Evolutionary conservation across 345 rosid species (phyloP), one percentile per base, ranked within the genome.

Genomic region (Pistacia vera): DNA sequence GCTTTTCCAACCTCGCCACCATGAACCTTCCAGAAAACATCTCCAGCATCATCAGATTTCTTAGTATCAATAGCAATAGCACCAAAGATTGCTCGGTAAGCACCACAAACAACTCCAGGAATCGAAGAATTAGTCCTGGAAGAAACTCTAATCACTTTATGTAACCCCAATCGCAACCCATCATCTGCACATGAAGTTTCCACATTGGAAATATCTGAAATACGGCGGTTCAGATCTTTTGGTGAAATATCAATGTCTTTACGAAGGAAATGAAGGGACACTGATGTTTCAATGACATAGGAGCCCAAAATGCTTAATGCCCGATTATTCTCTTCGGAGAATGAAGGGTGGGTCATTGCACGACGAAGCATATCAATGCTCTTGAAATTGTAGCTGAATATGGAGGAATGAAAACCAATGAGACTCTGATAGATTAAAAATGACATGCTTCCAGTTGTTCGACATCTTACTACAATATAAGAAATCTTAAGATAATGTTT

Each of bases 341-440:
- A 92, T 12, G 94, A 92, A 61, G 87, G 62, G 22, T 90, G 97
- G 46, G 94, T 89, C 94, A 92, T 86, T 2, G 97, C 92, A 4
- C 87, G 93, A 48, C 89, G 83, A 64, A 92, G 92, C 77, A 89
- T 83, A 58, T 82, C 82, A 64, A 82, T 66, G 59, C 79, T 82
- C 69, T 55, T 54, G 82, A 90, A 92, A 36, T 68, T 62, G 69
- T 88, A 92, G 46, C 94, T 92, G 83, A 75, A 81, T 33, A 55
- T 49, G 46, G 55, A 79, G 60, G 11, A 72, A 52, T 28, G 59
- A 20, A 63, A 44, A 2, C 52, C 2, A 78, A 75, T 48, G 41
- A 74, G 51, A 17, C 72, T 63, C 63, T 30, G 4, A 41, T 63
- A 17, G 36, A 20, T 18, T 46, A 51, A 60, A 25, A 54, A 30